Base-by-base conservation (phyloP, 805 yeast genomes). In the Komagataella kurtzmanii region DNA sequence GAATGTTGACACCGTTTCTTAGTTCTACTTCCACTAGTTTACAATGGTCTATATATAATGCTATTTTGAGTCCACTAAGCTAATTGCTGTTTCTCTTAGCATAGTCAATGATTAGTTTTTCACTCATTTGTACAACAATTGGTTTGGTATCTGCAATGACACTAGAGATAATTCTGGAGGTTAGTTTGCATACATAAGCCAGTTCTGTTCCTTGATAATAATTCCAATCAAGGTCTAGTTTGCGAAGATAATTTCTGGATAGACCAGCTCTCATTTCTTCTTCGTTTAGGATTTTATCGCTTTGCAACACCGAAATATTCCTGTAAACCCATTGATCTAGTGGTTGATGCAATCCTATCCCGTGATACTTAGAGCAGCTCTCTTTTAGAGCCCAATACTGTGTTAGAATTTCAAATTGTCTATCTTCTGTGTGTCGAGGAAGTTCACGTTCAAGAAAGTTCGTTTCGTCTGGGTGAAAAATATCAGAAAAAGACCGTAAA, bases 301-400 rank as follows among this genome's bases (percentile, higher is more conserved):
- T 46, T 7, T 10, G 24, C 12, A 23, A 7, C 10, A 23, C 17
- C 18, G 48, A 23, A 36, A 46, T 23, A 46, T 46, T 40, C n/a
- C n/a, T 12, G 8, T n/a, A 19, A 30, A 54, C 44, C 14, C 50
- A 50, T 3, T 55, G 48, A 17, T 56, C 50, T 44, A 66, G 56
- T 8, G 65, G 66, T 14, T 53, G 46, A 18, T 61, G 57, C 12
- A 80, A 61, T 0, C 95, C 95, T 17, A 72, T 64, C 0, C 95
- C 95, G 2, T 75, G 57, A 44, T 73, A 76, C 58, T 87, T 87
- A 6, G 86, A 75, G 59, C 79, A 84, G 18, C 88, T 79, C 61
- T 87, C 96, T 60, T 87, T 87, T 51, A 87, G 62, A 0, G 95
- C 85, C 96, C 96, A 87, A 43, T 75, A 71, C 45, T 78, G 79